Evolutionary conservation across 1,284 basidiomycete genomes (phyloP), one percentile per base, ranked within the genome.

Genomic region (Cryptococcus sp.): DNA sequence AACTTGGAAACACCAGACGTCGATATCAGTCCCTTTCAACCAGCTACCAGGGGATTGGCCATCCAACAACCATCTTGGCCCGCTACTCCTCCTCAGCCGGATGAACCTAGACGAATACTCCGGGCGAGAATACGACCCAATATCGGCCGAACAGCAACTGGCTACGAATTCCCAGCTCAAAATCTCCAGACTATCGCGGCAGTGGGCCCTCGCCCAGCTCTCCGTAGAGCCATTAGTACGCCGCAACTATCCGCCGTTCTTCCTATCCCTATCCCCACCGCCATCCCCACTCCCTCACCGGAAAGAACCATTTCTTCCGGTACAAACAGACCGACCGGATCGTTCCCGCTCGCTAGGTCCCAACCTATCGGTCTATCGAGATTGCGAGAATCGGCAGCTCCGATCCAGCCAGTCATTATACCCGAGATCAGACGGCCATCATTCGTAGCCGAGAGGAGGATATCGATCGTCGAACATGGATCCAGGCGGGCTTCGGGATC

Each of bases 291-390:
- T 62, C 2, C 63, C 62, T n/a, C n/a, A n/a, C n/a, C n/a, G n/a
- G n/a, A n/a, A n/a, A n/a, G n/a, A n/a, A n/a, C n/a, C n/a, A n/a
- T n/a, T n/a, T n/a, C n/a, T n/a, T n/a, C n/a, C n/a, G n/a, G n/a
- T n/a, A n/a, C n/a, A n/a, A n/a, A n/a, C n/a, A n/a, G n/a, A n/a
- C 41, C 55, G 4, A 48, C 54, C 2, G 63, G 61, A 2, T 51
- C 56, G 0, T 65, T 62, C 50, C 63, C 65, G 23, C 7, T 64
- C 1, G 61, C 60, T 1, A 44, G 65, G 32, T 16, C 52, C 1
- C 45, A 37, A 4, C 61, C 66, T 7, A 48, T 67, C 1, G 65
- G 65, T 41, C 36, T 45, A 2, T 64, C 66, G 2, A 60, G 61
- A 4, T 39, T 68, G 19, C 48, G 64, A 19, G 54, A 53, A 31